Percentiles rank a stretch among this genome's conserved stretches.
phyloP scores from a whole-genome alignment of 768 basidiomycete genomes.

The Tricholoma furcatifolium region DNA sequence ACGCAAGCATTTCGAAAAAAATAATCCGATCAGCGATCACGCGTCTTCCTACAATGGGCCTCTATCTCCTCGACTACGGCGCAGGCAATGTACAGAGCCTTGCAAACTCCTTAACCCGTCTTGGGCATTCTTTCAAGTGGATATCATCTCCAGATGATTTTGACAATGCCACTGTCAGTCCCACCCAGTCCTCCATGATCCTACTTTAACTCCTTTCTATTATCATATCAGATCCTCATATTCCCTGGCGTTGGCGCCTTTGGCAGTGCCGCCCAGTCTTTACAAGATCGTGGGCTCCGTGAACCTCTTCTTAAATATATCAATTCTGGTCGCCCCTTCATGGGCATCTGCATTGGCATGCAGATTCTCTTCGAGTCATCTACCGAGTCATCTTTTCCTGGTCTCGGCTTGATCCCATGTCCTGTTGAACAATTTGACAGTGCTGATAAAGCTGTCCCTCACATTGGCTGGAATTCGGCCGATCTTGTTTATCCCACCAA shows the following conservation, averaged over 20 bases:
- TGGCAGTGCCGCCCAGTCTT: slow-evolving; percentile 79
- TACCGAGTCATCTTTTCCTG: slow-evolving; percentile 69
- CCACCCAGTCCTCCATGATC: slow-evolving; percentile 6
- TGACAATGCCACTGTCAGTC: slow-evolving; percentile 82
- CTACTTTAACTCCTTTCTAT: slow-evolving; percentile 13
- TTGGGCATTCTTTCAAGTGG: slow-evolving; percentile 90
- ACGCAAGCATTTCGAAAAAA: slow-evolving; percentile 16
- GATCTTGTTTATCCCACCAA: slow-evolving; percentile 50
- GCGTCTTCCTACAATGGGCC: slow-evolving; percentile 33
- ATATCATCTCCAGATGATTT: slow-evolving; percentile 81
- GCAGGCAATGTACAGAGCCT: slow-evolving; percentile 94
- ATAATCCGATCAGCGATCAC: slow-evolving; percentile 6
- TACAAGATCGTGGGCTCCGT: slow-evolving; percentile 69
- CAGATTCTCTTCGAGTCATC: slow-evolving; percentile 92
- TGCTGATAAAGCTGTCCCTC: slow-evolving; percentile 84
- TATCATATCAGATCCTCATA: slow-evolving; percentile 70
- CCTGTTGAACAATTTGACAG: slow-evolving; percentile 73
- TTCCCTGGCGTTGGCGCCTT: slow-evolving; percentile 98
- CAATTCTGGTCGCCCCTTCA: slow-evolving; percentile 85
- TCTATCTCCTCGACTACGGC: slow-evolving; percentile 95
- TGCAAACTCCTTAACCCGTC: slow-evolving; percentile 82
- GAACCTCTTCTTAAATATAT: slow-evolving; percentile 84
- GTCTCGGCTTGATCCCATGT: slow-evolving; percentile 84
- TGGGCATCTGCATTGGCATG: slow-evolving; percentile 98
- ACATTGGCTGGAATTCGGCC: slow-evolving; percentile 96